Evolutionary conservation across 352 stramenopile genomes (phyloP).

Genomic region (Pythium phragmitis): DNA sequence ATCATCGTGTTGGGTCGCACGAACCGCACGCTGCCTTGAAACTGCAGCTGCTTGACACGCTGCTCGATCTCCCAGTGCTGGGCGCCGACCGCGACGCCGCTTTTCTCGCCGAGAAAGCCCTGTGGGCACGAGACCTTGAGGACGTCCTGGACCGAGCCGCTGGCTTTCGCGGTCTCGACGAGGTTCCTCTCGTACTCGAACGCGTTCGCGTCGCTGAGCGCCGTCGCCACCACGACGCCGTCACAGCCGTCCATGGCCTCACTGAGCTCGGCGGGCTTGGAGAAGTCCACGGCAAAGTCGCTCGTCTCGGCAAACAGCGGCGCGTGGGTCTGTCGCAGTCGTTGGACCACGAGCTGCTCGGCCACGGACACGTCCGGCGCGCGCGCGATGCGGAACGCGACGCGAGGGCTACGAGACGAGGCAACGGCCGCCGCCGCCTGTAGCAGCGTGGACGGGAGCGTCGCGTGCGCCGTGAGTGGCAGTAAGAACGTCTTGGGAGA

Average conservation of each 20-base stretch:
- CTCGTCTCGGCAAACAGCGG: constrained; percentile 31
- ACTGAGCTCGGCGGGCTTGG: constrained; percentile 37
- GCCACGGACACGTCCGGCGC: constrained; percentile 7
- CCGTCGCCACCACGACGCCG: constrained; percentile 42
- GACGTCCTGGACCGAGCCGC: constrained; percentile 25
- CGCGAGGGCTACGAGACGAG: background rate
- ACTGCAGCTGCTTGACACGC: constrained; percentile 26
- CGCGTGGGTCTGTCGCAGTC: constrained; percentile 29
- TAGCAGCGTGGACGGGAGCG: constrained; percentile 15
- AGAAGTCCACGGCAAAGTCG: constrained; percentile 42
- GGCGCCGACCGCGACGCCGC: constrained; percentile 34
- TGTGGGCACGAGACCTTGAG: constrained; percentile 60
- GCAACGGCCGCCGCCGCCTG: background rate
- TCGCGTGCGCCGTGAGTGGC: constrained; percentile 17
- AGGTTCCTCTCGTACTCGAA: constrained; percentile 31
- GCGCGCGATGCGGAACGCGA: constrained; percentile 29
- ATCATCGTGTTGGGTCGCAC: constrained; percentile 52
- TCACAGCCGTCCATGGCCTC: constrained; percentile 45
- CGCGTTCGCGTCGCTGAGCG: constrained; percentile 13
- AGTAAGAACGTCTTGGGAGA: constrained; percentile 19
- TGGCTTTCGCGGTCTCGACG: constrained; percentile 19
- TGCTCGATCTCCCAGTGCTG: constrained; percentile 52
- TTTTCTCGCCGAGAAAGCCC: constrained; percentile 37
- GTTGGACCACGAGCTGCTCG: constrained; percentile 10
- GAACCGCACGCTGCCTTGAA: constrained; percentile 28